Percentiles rank a stretch among this genome's conserved stretches.
These are phyloP conservation scores for Helotiales sp. DNA, from an alignment of 2,329 filamentous ascomycete genomes.

Conservation along the genomic window DNA sequence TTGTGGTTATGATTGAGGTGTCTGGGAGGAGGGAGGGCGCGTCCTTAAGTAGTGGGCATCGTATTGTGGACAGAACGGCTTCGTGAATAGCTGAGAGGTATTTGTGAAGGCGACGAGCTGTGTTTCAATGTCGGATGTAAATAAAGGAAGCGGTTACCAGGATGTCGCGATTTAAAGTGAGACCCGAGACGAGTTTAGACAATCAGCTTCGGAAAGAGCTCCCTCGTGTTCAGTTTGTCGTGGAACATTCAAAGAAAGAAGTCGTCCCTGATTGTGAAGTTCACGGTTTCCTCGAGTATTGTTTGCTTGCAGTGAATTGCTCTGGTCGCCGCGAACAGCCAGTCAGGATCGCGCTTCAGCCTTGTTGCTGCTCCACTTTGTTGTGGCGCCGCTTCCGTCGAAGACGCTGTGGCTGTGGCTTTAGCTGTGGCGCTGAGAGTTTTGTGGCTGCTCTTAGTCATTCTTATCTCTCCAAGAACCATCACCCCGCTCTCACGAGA, in stretches of 20 bases:
- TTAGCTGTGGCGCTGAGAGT: not conserved
- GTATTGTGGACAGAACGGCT: not conserved
- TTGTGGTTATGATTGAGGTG: not conserved
- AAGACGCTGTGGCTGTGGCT: no score
- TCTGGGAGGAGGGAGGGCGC: not conserved
- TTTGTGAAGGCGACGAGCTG: not conserved
- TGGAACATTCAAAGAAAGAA: not conserved
- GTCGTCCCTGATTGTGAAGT: not conserved
- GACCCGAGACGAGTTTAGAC: not conserved
- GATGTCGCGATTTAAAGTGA: conserved; percentile 2
- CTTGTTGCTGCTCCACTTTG: no score
- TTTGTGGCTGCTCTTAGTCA: conserved; percentile 13
- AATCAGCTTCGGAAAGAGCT: not conserved
- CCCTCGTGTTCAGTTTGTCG: not conserved
- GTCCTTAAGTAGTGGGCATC: not conserved
- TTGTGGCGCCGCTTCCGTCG: conserved; percentile 3
- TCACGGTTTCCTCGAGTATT: not conserved
- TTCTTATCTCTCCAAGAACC: conserved; percentile 6
- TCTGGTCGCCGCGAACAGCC: not conserved
- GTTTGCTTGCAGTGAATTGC: not conserved
- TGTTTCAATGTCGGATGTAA: conserved; percentile 15
- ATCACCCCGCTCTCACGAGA: conserved; percentile 9
- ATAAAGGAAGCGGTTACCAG: conserved; percentile 9
- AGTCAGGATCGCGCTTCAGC: conserved; percentile 1
- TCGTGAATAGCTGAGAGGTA: not conserved